Conservation (phyloP, 2,329 filamentous ascomycete species). For the Pyricularia sp. region DNA sequence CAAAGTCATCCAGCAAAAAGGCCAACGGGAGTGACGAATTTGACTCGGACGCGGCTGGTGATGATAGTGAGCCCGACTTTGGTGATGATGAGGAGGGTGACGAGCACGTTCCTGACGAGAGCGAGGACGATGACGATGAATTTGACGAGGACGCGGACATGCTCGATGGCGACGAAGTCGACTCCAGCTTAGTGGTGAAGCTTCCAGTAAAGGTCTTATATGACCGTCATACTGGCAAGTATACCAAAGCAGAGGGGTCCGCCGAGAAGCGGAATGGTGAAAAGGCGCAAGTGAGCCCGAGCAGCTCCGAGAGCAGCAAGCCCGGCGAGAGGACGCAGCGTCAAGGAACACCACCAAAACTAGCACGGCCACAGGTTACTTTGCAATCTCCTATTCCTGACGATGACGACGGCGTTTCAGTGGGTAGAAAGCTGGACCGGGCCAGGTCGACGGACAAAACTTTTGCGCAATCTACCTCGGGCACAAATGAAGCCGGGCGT, state of each 20-base stretch:
- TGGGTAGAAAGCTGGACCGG: background rate
- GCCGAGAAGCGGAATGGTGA: background rate
- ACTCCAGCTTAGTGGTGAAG: slow-evolving; percentile 62
- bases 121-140: slow-evolving; percentile 43
- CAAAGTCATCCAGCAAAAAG: slow-evolving; percentile 22
- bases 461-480: background rate
- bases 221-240: slow-evolving; percentile 20
- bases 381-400: background rate
- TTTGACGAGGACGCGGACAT: slow-evolving; percentile 41
- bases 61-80: slow-evolving; percentile 59
- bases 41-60: slow-evolving; percentile 51
- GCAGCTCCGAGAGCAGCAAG: slow-evolving; percentile 7
- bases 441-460: background rate
- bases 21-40: slow-evolving; percentile 30
- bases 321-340: slow-evolving; percentile 10
- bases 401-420: background rate
- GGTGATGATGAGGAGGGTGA: slow-evolving; percentile 62
- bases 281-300: background rate
- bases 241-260: slow-evolving; percentile 13
- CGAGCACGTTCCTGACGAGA: slow-evolving; percentile 49
- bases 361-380: background rate
- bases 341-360: background rate
- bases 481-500: background rate
- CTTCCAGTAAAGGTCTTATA: slow-evolving; percentile 39
- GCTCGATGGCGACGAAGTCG: slow-evolving; percentile 35